Percentiles rank a stretch among this genome's conserved stretches.
phyloP scores from a whole-genome alignment of 2,329 filamentous ascomycete species.

The Aureobasidium zeae region DNA sequence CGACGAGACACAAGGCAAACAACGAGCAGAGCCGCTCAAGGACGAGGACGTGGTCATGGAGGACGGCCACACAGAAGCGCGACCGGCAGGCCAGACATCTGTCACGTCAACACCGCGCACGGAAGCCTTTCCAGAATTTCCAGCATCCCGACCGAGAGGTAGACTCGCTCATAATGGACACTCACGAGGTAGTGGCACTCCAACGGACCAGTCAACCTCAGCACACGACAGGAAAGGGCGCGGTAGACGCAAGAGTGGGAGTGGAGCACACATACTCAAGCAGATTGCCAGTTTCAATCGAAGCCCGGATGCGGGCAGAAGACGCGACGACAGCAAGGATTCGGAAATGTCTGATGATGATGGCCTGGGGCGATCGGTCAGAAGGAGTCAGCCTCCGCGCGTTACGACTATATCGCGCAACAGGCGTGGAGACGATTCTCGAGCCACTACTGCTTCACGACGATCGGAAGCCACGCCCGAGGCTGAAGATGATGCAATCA shows the following conservation, averaged over 20 bases:
- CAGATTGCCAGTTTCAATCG: conserved; percentile 32
- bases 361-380: conserved; percentile 19
- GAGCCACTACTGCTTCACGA: conserved; percentile 14
- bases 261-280: conserved; percentile 31
- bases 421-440: conserved; percentile 11
- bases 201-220: conserved; percentile 21
- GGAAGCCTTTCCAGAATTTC: conserved; percentile 33
- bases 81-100: conserved; percentile 33
- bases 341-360: conserved; percentile 7
- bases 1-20: conserved; percentile 15
- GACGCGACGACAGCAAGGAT: conserved; percentile 16
- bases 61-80: conserved; percentile 19
- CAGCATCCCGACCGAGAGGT: conserved; percentile 25
- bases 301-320: conserved; percentile 28
- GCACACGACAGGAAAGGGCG: conserved; percentile 19
- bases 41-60: conserved; percentile 39
- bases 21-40: conserved; percentile 34
- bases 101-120: conserved; percentile 42
- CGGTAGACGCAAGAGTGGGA: conserved; percentile 23
- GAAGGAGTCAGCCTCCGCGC: conserved; percentile 22
- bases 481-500: conserved; percentile 22
- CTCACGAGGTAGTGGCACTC: conserved; percentile 30
- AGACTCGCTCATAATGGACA: conserved; percentile 33
- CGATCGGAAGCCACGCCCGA: conserved; percentile 12
- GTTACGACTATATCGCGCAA: conserved; percentile 26